Conservation (phyloP, 305 asterid genomes). For the Fraxinus baroniana region DNA sequence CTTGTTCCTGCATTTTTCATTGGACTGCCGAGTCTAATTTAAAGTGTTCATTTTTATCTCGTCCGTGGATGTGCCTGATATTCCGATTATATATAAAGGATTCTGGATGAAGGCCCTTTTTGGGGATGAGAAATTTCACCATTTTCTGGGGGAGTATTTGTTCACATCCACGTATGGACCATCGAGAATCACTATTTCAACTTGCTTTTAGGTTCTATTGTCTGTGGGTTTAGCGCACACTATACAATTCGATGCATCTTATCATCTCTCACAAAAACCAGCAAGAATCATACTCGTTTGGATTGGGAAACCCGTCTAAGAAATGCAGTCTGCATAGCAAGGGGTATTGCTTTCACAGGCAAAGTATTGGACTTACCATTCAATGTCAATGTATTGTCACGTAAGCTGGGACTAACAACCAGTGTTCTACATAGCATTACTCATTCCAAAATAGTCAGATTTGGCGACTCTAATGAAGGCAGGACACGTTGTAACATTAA, state of each 20-base stretch:
- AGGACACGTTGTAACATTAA: background rate
- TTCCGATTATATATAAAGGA: background rate
- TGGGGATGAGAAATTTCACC: background rate
- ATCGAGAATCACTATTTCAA: background rate
- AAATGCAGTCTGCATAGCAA: too few relatives aligned
- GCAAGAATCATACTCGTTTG: background rate
- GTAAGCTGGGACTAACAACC: background rate
- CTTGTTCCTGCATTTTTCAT: background rate
- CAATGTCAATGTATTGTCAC: background rate
- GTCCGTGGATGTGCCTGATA: background rate
- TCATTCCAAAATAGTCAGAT: background rate
- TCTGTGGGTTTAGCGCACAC: background rate
- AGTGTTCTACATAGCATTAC: background rate
- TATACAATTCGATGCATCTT: background rate
- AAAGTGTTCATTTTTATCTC: background rate
- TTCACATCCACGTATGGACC: background rate
- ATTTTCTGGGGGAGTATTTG: background rate
- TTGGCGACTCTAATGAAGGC: background rate
- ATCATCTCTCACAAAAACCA: background rate
- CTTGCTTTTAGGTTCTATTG: background rate
- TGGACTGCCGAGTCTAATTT: background rate
- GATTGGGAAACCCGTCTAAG: too few relatives aligned
- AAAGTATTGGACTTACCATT: background rate
- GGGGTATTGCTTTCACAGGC: too few relatives aligned
- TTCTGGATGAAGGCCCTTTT: background rate